A percentile compares a stretch with the other conserved stretches of the same genome.
These are phyloP conservation scores for Galerina sulciceps DNA, from an alignment of 768 basidiomycete genomes.

Conservation along the genomic window DNA sequence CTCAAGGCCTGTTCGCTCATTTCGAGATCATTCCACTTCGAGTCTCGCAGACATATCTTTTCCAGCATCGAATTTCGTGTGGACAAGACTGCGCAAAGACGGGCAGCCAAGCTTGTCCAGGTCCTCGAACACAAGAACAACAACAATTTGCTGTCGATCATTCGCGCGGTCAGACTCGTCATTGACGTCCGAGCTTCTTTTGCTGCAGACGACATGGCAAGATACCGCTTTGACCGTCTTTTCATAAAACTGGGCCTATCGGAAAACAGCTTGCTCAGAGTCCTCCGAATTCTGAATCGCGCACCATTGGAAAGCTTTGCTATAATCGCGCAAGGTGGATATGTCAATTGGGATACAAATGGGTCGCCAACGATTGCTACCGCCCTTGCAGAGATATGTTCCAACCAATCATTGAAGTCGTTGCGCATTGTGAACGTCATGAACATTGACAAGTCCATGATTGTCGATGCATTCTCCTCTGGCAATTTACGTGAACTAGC, in stretches of 20 bases:
- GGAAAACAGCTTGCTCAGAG: not conserved
- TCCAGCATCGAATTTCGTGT: not conserved
- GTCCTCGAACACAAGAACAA: not conserved
- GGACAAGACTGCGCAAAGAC: not conserved
- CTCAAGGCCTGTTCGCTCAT: conserved; percentile 5
- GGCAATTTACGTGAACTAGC: not conserved
- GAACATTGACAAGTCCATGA: not conserved
- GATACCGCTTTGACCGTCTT: too few species aligned
- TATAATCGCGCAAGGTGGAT: not conserved
- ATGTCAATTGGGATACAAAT: not conserved
- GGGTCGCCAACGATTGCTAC: not conserved
- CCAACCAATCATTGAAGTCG: not conserved
- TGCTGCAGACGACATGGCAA: too few species aligned
- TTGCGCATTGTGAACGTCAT: not conserved
- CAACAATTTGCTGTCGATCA: not conserved
- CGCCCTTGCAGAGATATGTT: not conserved
- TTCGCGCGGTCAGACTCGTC: not conserved
- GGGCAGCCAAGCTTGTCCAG: not conserved
- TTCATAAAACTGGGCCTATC: not conserved
- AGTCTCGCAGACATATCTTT: not conserved
- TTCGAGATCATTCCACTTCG: not conserved
- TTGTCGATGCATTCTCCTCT: not conserved
- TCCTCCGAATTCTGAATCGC: not conserved
- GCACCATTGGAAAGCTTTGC: not conserved
- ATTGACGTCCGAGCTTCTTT: not conserved